A percentile compares a stretch with the other conserved stretches of the same genome.
Conservation (phyloP, 352 stramenopile species). For the Globisporangium splendens region DNA sequence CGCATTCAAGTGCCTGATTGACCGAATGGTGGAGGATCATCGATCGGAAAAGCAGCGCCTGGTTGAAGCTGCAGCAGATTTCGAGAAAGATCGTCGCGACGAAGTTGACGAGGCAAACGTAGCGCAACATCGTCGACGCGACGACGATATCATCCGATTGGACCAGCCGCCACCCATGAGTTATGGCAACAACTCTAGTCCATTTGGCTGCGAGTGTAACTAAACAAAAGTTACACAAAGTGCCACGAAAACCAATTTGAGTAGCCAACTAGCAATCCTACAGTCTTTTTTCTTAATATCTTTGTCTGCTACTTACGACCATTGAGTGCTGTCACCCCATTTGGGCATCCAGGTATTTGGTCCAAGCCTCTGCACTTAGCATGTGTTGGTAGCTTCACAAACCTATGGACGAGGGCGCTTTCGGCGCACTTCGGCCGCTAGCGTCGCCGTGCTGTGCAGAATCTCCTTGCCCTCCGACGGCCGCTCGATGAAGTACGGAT, state of each 20-base stretch:
- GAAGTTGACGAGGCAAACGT: neutral
- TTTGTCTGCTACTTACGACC: too few relatives aligned
- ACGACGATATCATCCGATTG: constrained; percentile 45
- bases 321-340: neutral
- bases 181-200: constrained; percentile 9
- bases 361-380: neutral
- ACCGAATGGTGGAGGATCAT: constrained; percentile 55
- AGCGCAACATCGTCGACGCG: constrained; percentile 1
- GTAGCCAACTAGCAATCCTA: too few relatives aligned
- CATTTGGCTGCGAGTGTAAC: constrained; percentile 50
- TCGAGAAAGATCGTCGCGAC: neutral
- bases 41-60: constrained; percentile 22
- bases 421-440: constrained; percentile 73
- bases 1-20: constrained; percentile 56
- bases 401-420: constrained; percentile 61
- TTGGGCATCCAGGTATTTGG: neutral
- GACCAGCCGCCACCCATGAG: constrained; percentile 20
- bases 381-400: too few relatives aligned
- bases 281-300: too few relatives aligned
- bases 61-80: neutral
- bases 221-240: neutral
- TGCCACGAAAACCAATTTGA: too few relatives aligned
- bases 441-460: constrained; percentile 72
- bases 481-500: constrained; percentile 83
- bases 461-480: constrained; percentile 85